These are phyloP conservation scores for Beauveria medogensis DNA, from an alignment of 2,329 filamentous ascomycete species.

Conservation along the genomic window DNA sequence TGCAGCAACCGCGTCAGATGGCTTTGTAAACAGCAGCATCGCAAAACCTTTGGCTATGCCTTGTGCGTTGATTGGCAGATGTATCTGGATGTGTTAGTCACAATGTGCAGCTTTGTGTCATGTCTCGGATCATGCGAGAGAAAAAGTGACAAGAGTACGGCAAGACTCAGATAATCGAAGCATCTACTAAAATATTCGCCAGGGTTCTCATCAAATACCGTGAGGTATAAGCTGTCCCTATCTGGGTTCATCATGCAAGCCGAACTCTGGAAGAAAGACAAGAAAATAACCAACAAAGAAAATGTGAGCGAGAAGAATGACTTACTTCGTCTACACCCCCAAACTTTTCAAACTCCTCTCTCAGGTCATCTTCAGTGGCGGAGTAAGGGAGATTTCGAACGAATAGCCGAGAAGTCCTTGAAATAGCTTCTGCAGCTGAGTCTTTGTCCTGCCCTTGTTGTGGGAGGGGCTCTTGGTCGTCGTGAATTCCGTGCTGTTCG, in stretches of 20 bases:
- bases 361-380: conserved; percentile 68
- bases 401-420: conserved; percentile 71
- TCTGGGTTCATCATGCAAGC: conserved; percentile 87
- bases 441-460: conserved; percentile 27
- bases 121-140: conserved; percentile 15
- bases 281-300: conserved; percentile 15
- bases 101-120: background rate
- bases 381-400: conserved; percentile 82
- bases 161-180: conserved; percentile 70
- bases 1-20: conserved; percentile 67
- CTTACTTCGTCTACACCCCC: conserved; percentile 84
- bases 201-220: conserved; percentile 80
- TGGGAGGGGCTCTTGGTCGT: conserved; percentile 15
- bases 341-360: conserved; percentile 61
- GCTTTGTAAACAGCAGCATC: conserved; percentile 69
- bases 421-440: conserved; percentile 51
- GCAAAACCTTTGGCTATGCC: conserved; percentile 83
- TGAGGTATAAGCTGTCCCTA: conserved; percentile 98
- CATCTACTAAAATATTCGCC: conserved; percentile 99
- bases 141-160: conserved; percentile 20
- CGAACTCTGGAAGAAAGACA: background rate
- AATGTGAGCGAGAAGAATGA: conserved; percentile 13
- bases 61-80: conserved; percentile 67
- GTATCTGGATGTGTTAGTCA: conserved; percentile 55
- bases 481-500: conserved; percentile 23